phyloP scores from a whole-genome alignment of 257 asterid species.

The Knoxia roxburghii region DNA sequence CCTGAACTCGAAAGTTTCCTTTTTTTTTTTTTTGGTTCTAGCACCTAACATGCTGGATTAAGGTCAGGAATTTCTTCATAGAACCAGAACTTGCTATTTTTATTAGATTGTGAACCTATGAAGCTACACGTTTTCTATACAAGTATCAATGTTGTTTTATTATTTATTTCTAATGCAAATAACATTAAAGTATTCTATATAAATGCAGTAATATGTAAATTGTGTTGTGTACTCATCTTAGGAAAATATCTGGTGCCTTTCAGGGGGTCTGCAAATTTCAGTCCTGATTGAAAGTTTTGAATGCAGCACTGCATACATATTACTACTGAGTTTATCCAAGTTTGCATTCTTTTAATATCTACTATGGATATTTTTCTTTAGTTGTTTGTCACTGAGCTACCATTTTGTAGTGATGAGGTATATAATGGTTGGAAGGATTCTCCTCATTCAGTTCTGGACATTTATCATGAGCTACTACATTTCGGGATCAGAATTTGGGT shows the following conservation, averaged over 20 bases:
- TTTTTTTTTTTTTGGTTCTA: background rate
- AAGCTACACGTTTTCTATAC: background rate
- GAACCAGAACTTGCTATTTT: background rate
- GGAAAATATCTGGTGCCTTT: background rate
- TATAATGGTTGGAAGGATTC: conserved; percentile 66
- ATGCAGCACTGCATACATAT: background rate
- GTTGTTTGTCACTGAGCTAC: background rate
- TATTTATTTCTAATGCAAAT: background rate
- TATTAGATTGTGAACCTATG: background rate
- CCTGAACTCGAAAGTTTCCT: background rate
- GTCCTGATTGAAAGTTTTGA: background rate
- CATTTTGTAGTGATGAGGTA: conserved; percentile 56
- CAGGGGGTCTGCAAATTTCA: background rate
- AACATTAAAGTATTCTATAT: background rate
- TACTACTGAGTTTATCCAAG: background rate
- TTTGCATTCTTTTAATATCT: background rate
- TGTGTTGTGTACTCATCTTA: background rate
- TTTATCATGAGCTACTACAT: conserved; percentile 68
- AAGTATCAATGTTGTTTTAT: background rate
- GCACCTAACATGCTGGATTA: background rate
- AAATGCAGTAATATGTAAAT: background rate
- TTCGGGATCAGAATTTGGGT: conserved; percentile 84
- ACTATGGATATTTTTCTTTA: background rate
- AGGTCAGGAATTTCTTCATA: background rate
- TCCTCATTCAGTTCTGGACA: conserved; percentile 57